phyloP scores from a whole-genome alignment of 2,329 filamentous ascomycete genomes.

The Penicillium sp. region DNA sequence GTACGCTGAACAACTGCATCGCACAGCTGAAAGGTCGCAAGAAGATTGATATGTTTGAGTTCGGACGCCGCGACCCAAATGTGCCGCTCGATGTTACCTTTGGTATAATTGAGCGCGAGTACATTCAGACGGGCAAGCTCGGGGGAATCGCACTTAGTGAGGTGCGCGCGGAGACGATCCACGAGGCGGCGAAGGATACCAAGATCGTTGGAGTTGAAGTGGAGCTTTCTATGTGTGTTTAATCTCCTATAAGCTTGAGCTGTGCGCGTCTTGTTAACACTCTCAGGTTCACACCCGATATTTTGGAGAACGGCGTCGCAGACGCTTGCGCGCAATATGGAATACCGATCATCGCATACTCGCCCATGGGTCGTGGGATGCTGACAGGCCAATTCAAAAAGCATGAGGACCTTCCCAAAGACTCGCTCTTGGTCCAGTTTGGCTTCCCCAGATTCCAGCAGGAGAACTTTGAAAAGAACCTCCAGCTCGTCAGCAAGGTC shows the following conservation, averaged over 20 bases:
- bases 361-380: conserved; percentile 68
- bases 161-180: conserved; percentile 41
- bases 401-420: conserved; percentile 60
- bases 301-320: conserved; percentile 54
- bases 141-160: conserved; percentile 43
- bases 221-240: conserved; percentile 47
- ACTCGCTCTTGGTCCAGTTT: conserved; percentile 34
- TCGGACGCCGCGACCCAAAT: conserved; percentile 57
- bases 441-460: conserved; percentile 63
- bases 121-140: conserved; percentile 40
- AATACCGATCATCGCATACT: conserved; percentile 75
- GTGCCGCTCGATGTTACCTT: conserved; percentile 46
- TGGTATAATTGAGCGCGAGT: conserved; percentile 32
- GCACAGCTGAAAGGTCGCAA: conserved; percentile 55
- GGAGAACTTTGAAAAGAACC: conserved; percentile 67
- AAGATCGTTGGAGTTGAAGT: conserved; percentile 58
- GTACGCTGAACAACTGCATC: conserved; percentile 56
- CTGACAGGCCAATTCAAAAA: conserved; percentile 59
- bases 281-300: conserved; percentile 49
- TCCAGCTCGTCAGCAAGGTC: conserved; percentile 65
- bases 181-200: conserved; percentile 43
- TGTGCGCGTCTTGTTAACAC: not conserved
- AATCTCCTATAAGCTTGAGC: not conserved
- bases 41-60: conserved; percentile 63
- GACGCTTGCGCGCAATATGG: conserved; percentile 64